Percentiles rank a stretch among this genome's conserved stretches.
Conservation (phyloP, 2,329 filamentous ascomycete genomes). For the Pseudocercospora crystallina region DNA sequence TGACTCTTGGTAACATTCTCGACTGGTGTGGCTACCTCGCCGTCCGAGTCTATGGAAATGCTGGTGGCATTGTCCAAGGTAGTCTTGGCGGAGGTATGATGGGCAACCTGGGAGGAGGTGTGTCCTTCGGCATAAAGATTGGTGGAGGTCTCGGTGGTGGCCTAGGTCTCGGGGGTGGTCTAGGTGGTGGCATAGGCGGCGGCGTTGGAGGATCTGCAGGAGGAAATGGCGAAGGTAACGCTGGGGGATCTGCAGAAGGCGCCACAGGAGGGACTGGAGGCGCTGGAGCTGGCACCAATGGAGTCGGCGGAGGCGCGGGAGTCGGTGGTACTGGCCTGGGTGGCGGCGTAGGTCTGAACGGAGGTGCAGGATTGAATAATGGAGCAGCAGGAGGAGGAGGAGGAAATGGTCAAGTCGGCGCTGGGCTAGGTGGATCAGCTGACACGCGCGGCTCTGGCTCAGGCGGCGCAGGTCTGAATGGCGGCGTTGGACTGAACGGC, state of each 20-base stretch:
- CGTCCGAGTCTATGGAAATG: slow-evolving; percentile 9
- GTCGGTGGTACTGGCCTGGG: no score
- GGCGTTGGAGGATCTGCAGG: background rate
- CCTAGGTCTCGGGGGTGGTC: background rate
- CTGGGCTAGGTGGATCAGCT: background rate
- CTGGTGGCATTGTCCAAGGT: slow-evolving; percentile 9
- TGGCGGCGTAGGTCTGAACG: background rate
- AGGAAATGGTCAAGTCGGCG: no score
- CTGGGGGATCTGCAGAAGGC: no score
- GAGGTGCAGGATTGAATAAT: no score
- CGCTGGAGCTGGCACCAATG: no score
- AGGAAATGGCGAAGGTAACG: no score
- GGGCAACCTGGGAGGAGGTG: slow-evolving; percentile 9
- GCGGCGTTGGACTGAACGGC: no score
- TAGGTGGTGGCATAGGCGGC: background rate
- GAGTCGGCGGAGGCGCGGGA: no score
- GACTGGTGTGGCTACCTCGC: slow-evolving; percentile 20
- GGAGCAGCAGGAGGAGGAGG: no score
- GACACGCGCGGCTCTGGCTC: background rate
- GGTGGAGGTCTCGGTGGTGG: background rate
- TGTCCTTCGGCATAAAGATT: slow-evolving; percentile 7
- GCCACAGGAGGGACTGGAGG: no score
- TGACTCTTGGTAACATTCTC: slow-evolving; percentile 18
- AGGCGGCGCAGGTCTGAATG: no score
- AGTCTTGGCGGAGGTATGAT: background rate